phyloP scores from a whole-genome alignment of 371 early-diverging fungal genomes.

The Synchytrium microbalum region DNA sequence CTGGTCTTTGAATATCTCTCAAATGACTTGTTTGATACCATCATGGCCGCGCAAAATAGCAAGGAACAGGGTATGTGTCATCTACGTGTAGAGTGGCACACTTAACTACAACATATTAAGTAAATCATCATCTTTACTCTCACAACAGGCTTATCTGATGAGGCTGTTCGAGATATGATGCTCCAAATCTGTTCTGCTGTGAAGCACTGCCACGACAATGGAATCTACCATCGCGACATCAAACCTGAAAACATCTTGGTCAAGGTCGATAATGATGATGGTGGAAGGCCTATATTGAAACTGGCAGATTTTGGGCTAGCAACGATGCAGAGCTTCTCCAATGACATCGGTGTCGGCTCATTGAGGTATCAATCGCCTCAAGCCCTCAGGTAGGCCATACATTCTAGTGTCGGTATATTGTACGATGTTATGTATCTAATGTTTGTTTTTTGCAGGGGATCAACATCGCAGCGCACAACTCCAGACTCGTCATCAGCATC shows the following conservation, averaged over 20 bases:
- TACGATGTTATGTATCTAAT: no score
- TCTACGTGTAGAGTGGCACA: no score
- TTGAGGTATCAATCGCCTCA: slow-evolving; percentile 48
- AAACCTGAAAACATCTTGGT: slow-evolving; percentile 89
- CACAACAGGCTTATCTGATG: slow-evolving; percentile 48
- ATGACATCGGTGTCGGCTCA: slow-evolving; percentile 78
- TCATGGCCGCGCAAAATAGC: neutral
- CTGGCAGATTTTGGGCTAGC: slow-evolving; percentile 88
- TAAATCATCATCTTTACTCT: no score
- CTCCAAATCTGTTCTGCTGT: slow-evolving; percentile 21
- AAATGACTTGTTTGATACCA: neutral
- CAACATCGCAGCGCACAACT: no score
- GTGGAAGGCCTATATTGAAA: slow-evolving; percentile 29
- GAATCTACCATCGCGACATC: slow-evolving; percentile 81
- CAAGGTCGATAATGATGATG: slow-evolving; percentile 20
- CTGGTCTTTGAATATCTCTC: slow-evolving; percentile 62
- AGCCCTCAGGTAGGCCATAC: no score
- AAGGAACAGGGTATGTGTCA: no score
- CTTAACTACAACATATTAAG: no score
- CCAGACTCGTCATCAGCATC: neutral
- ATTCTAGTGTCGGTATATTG: no score
- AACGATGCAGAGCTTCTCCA: slow-evolving; percentile 54
- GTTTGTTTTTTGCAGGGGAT: no score
- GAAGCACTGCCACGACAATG: slow-evolving; percentile 63
- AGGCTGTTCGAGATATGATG: neutral